Conservation (phyloP, 176 grass and related monocot genomes). For the Ensete glaucum region DNA sequence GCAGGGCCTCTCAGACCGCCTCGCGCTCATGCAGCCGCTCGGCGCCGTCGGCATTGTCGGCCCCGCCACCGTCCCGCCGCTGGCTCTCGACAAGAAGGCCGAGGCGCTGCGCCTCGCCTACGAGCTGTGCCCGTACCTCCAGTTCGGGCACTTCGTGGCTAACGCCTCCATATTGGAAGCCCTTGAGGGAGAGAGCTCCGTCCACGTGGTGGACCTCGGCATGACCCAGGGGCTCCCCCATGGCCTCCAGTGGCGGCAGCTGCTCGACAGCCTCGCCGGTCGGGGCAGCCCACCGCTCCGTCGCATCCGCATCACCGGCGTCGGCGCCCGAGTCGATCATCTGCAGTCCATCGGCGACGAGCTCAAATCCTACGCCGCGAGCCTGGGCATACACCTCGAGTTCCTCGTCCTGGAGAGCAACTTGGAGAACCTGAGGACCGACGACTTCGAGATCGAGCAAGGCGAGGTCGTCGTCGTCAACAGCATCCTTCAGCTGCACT, state of each 20-base stretch:
- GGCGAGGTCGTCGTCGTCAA: constrained; percentile 42
- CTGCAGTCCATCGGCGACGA: constrained; percentile 31
- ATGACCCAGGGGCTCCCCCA: constrained; percentile 48
- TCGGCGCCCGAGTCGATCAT: constrained; percentile 24
- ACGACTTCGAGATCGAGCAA: constrained; percentile 27
- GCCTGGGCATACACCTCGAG: constrained; percentile 35
- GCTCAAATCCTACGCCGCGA: constrained; percentile 26
- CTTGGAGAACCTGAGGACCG: constrained; percentile 38
- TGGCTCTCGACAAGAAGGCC: constrained; percentile 15
- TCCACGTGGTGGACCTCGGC: constrained; percentile 60
- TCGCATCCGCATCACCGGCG: constrained; percentile 39
- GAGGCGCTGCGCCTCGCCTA: constrained; percentile 58
- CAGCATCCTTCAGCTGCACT: constrained; percentile 61
- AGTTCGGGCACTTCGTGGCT: constrained; percentile 67
- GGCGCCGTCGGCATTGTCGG: constrained; percentile 15
- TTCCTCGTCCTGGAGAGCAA: constrained; percentile 32
- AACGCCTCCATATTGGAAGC: constrained; percentile 53
- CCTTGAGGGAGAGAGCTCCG: constrained; percentile 47
- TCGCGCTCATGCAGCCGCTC: constrained; percentile 43
- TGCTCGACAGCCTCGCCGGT: constrained; percentile 38
- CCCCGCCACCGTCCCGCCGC: not conserved
- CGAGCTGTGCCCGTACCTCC: constrained; percentile 66
- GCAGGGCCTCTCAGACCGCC: constrained; percentile 47
- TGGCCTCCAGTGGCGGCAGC: constrained; percentile 44
- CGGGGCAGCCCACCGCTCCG: constrained; percentile 18